These are phyloP conservation scores for Saccharomyces hybrid DNA, from an alignment of 1,139 yeast species.

Conservation along the genomic window DNA sequence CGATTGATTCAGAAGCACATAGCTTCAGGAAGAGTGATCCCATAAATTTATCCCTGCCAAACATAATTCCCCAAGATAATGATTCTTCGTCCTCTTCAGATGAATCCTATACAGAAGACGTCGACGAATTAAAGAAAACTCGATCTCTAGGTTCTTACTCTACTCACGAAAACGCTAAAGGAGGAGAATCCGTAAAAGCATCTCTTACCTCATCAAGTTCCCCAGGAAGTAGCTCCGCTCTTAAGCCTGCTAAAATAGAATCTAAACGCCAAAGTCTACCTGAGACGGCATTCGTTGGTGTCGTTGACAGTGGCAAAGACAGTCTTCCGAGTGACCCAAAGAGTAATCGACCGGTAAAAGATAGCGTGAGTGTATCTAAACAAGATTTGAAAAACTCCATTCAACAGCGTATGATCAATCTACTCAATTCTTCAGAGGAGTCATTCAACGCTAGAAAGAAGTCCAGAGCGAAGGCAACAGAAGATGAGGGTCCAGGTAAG, in stretches of 20 bases:
- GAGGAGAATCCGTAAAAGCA: not conserved
- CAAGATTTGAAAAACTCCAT: conserved; percentile 2
- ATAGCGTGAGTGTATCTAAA: not conserved
- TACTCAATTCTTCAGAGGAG: conserved; percentile 4
- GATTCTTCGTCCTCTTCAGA: not conserved
- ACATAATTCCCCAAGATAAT: not conserved
- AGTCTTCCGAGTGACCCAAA: not conserved
- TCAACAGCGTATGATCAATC: conserved; percentile 1
- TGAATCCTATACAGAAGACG: not conserved
- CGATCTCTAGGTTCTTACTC: not conserved
- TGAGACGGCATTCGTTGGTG: not conserved
- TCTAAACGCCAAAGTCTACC: not conserved
- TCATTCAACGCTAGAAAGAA: not conserved
- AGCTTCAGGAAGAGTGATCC: not conserved
- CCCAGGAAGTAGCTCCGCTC: not conserved
- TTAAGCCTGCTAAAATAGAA: not conserved
- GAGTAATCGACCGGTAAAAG: not conserved
- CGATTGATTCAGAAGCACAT: not conserved
- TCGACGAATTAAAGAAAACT: not conserved
- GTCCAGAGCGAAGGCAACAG: not conserved
- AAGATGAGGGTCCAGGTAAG: not conserved
- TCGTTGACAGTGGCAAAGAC: not conserved
- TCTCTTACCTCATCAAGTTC: not conserved
- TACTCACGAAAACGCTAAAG: not conserved
- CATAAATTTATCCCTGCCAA: not conserved